A percentile compares a stretch with the other conserved stretches of the same genome.
These are phyloP conservation scores for Cutaneotrichosporon sp. DNA, from an alignment of 1,284 basidiomycete genomes.

Conservation along the genomic window DNA sequence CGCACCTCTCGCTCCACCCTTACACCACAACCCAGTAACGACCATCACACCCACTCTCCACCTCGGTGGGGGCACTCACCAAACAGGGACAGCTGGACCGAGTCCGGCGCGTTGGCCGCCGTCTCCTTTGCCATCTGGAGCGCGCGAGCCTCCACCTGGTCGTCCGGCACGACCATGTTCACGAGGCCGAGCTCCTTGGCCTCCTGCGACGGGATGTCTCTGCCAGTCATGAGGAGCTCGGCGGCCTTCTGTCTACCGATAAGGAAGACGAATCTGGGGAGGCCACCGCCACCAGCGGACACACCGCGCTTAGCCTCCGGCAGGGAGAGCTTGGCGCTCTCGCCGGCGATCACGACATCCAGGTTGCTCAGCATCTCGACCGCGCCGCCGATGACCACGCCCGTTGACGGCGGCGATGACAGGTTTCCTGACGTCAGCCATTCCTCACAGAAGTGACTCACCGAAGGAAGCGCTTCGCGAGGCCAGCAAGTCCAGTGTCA, in stretches of 20 bases:
- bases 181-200: conserved; percentile 13
- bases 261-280: conserved; percentile 19
- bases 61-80: conserved; percentile 9
- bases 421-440: conserved; percentile 16
- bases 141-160: conserved; percentile 15
- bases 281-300: conserved; percentile 13
- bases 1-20: no score
- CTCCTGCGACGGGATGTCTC: conserved; percentile 18
- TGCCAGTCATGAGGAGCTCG: conserved; percentile 21
- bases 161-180: conserved; percentile 22
- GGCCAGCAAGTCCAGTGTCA: conserved; percentile 11
- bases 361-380: conserved; percentile 24
- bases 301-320: conserved; percentile 24
- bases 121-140: conserved; percentile 17
- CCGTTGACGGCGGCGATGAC: conserved; percentile 19
- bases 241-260: conserved; percentile 23
- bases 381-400: conserved; percentile 20
- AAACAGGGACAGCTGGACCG: conserved; percentile 7
- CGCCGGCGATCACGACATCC: conserved; percentile 21
- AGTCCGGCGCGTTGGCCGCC: conserved; percentile 19
- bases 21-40: no score
- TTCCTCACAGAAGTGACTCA: background rate
- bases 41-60: background rate
- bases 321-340: conserved; percentile 14
- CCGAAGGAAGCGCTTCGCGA: conserved; percentile 5